These are phyloP conservation scores for Aurantiochytrium sp. DNA, from an alignment of 108 stramenopile genomes.

Conservation along the genomic window DNA sequence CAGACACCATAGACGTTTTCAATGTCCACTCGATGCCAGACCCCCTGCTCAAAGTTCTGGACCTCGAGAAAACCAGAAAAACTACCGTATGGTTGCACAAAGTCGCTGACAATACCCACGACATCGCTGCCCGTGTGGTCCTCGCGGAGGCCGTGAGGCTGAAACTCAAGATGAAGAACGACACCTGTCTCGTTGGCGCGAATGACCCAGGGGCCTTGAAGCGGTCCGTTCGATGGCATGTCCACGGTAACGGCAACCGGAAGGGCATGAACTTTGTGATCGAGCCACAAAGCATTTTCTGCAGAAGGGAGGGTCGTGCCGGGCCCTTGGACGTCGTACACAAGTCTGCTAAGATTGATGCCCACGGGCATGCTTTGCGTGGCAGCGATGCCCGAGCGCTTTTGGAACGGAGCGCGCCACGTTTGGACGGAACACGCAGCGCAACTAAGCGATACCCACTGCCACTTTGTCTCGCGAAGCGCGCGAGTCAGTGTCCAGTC, in stretches of 20 bases:
- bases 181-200: neutral
- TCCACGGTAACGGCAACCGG: neutral
- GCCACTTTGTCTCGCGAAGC: neutral
- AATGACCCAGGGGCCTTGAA: neutral
- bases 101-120: neutral
- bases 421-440: neutral
- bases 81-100: neutral
- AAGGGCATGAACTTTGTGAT: neutral
- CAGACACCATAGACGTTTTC: neutral
- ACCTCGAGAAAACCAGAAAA: neutral
- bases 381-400: neutral
- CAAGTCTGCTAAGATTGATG: neutral
- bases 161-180: neutral
- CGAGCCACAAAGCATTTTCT: neutral
- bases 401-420: neutral
- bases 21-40: neutral
- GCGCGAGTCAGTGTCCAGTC: neutral
- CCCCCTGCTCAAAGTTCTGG: neutral
- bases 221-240: neutral
- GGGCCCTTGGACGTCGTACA: neutral
- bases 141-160: neutral
- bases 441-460: neutral
- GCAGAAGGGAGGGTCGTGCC: neutral
- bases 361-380: neutral
- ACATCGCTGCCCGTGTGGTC: neutral